A percentile compares a stretch with the other conserved stretches of the same genome.
Evolutionary conservation across 768 basidiomycete genomes (phyloP).

Genomic region (Rhodotorula taiwanensis): DNA sequence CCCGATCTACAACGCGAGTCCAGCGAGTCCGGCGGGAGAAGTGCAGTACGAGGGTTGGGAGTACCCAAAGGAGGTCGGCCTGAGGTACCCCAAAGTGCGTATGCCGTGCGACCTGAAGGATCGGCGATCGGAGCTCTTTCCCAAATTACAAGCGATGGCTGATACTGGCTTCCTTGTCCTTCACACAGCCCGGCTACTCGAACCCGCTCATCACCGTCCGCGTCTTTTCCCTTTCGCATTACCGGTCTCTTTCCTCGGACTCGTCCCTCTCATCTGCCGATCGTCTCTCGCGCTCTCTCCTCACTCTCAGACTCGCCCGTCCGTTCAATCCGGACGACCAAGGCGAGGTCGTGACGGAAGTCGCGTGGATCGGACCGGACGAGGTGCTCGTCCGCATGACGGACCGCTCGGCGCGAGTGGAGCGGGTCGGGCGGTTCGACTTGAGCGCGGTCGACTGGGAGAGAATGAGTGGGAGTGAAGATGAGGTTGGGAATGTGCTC

Average conservation of each 20-base stretch:
- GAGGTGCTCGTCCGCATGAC: slow-evolving; percentile 77
- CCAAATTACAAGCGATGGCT: not conserved
- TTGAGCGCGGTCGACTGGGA: slow-evolving; percentile 30
- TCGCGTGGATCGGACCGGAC: slow-evolving; percentile 76
- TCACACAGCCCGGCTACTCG: slow-evolving; percentile 43
- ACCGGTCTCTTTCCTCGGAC: slow-evolving; percentile 45
- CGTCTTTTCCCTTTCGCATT: slow-evolving; percentile 67
- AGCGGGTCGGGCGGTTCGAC: slow-evolving; percentile 72
- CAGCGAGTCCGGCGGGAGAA: not conserved
- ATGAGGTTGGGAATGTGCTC: slow-evolving; percentile 44
- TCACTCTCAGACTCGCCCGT: slow-evolving; percentile 45
- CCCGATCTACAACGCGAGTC: slow-evolving; percentile 59
- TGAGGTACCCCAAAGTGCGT: slow-evolving; percentile 67
- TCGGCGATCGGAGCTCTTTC: not conserved
- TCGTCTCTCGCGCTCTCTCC: slow-evolving; percentile 23
- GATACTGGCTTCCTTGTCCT: not conserved
- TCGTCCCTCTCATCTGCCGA: not conserved
- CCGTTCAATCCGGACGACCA: slow-evolving; percentile 45
- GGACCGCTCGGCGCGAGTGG: slow-evolving; percentile 71
- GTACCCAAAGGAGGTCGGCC: slow-evolving; percentile 45
- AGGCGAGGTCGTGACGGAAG: slow-evolving; percentile 64
- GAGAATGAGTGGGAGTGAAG: slow-evolving; percentile 30
- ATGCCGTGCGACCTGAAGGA: not conserved
- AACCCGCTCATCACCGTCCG: slow-evolving; percentile 80
- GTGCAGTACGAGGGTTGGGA: slow-evolving; percentile 19